phyloP scores from a whole-genome alignment of 2,329 filamentous ascomycete species.

The Elsinoe perseae region DNA sequence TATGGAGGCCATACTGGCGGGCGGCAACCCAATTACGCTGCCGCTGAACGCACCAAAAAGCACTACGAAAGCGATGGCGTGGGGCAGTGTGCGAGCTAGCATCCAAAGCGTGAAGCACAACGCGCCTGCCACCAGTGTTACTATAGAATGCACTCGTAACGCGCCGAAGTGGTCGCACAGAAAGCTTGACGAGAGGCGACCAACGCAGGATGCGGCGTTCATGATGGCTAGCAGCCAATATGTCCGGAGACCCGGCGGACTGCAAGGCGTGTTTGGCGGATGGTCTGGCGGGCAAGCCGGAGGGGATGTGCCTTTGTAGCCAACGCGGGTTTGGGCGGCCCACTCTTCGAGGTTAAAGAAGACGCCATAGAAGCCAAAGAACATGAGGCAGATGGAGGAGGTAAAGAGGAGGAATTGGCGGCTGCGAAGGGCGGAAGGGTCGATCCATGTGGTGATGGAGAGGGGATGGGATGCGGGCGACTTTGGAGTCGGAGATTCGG shows the following conservation, averaged over 20 bases:
- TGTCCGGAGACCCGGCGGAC: conserved; percentile 32
- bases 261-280: neutral
- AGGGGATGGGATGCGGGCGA: conserved; percentile 28
- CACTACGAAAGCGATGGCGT: conserved; percentile 42
- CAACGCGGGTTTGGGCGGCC: conserved; percentile 39
- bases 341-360: conserved; percentile 50
- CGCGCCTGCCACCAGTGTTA: conserved; percentile 36
- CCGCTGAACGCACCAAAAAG: conserved; percentile 43
- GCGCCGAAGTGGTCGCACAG: conserved; percentile 40
- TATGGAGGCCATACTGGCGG: conserved; percentile 43
- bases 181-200: conserved; percentile 39
- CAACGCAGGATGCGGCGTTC: conserved; percentile 43
- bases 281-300: conserved; percentile 16
- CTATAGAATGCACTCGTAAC: conserved; percentile 39
- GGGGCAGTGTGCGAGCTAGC: conserved; percentile 30
- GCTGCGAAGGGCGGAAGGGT: conserved; percentile 38
- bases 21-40: conserved; percentile 44
- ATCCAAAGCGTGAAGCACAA: conserved; percentile 41
- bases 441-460: conserved; percentile 35
- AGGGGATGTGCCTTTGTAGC: conserved; percentile 28
- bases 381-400: conserved; percentile 40
- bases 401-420: conserved; percentile 39
- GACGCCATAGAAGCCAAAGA: conserved; percentile 46
- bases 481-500: conserved; percentile 29
- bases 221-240: conserved; percentile 45